Base-by-base conservation (phyloP, 768 basidiomycete species). In the Tephrocybe rancida region DNA sequence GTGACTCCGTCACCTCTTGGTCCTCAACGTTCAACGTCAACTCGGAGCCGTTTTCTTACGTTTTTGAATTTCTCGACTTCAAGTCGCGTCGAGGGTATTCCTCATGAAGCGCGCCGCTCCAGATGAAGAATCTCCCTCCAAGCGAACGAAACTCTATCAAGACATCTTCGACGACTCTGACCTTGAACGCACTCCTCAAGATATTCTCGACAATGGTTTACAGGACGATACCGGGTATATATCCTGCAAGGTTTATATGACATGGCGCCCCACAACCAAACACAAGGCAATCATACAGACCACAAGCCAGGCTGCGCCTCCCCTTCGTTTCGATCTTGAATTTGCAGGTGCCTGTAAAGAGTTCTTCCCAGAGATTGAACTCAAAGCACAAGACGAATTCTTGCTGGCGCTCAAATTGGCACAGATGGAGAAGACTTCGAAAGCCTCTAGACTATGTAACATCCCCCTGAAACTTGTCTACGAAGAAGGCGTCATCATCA, bases 381-480 rank as follows among this genome's bases (percentile, higher is more conserved):
- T 83, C 52, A 66, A 70, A 32, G 66, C 77, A 5, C 65, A 68
- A 2, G 78, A 82, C 50, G 67, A 67, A 35, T 59, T 86, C 22
- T 64, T 64, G n/a, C 48, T 86, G n/a, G 72, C 78, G 16, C 71
- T 85, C 18, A 76, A 72, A 52, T 81, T 81, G 1, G 70, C 70
- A 22, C 55, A 52, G 24, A 53, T 82, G 19, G 67, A 68, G 32
- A 67, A 42, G 65, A 45, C 54, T 19, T 32, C 50, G 22, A 61
- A 61, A 18, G 61, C 59, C 25, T 70, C 65, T 35, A 60, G 66
- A 10, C 59, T 64, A 5, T 68, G 64, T 46, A 69, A 56, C 21
- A 62, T 79, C n/a, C 73, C 77, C 26, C 64, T 82, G 51, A 55
- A 60, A 18, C 64, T 86, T 52, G 57, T 64, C 26, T 85, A 75